Conservation (phyloP, 2,329 filamentous ascomycete genomes). For the Claviceps fusiformis region DNA sequence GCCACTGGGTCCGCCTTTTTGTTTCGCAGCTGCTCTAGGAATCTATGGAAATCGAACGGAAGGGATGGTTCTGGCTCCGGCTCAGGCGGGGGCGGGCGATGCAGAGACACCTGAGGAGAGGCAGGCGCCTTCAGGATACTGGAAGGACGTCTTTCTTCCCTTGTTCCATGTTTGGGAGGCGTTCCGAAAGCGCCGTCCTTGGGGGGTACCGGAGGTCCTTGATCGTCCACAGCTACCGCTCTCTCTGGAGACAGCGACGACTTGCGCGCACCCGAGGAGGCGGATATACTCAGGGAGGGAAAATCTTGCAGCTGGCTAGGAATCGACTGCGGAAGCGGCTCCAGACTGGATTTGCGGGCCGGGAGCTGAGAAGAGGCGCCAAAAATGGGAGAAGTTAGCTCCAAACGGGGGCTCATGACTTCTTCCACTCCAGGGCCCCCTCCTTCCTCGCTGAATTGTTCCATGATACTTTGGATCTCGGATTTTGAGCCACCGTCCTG, state of each 20-base stretch:
- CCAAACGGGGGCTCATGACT: conserved; percentile 82
- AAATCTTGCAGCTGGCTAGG: conserved; percentile 35
- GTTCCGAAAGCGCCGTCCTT: conserved; percentile 39
- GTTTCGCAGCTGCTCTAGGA: conserved; percentile 88
- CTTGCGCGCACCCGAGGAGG: conserved; percentile 24
- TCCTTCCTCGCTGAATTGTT: conserved; percentile 71
- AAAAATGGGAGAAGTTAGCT: conserved; percentile 67
- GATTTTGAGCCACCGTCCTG: conserved; percentile 58
- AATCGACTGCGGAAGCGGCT: conserved; percentile 45
- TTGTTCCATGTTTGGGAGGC: conserved; percentile 17
- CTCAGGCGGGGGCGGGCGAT: conserved; percentile 57
- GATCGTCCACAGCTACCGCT: conserved; percentile 25
- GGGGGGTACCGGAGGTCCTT: conserved; percentile 43
- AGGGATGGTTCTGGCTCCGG: conserved; percentile 69
- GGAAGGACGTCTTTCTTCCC: conserved; percentile 22
- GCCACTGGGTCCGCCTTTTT: conserved; percentile 97
- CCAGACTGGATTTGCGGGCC: conserved; percentile 74
- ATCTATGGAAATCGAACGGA: conserved; percentile 94
- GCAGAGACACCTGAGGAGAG: conserved; percentile 35
- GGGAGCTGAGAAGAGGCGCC: conserved; percentile 57
- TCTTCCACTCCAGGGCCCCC: conserved; percentile 62
- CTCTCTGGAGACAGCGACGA: conserved; percentile 24
- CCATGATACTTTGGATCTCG: conserved; percentile 97
- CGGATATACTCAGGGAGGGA: conserved; percentile 27
- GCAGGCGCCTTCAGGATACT: conserved; percentile 20